Percentiles rank a stretch among this genome's conserved stretches.
Conservation (phyloP, 768 basidiomycete genomes). For the Leccinum sublutescens region DNA sequence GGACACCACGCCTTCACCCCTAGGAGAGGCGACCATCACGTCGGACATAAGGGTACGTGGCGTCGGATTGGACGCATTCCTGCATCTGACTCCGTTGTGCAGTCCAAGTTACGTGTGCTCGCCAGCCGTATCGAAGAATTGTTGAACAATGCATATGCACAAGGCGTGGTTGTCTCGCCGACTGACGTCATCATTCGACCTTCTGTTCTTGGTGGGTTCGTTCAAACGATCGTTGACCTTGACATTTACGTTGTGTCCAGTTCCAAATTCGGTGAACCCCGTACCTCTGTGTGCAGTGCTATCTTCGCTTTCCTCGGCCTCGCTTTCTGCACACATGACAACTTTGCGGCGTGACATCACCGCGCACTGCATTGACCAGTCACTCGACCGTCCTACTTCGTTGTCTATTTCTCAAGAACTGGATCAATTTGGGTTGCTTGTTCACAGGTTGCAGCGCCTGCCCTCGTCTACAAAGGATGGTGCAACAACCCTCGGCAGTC, state of each 20-base stretch:
- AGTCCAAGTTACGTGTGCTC: slow-evolving; percentile 57
- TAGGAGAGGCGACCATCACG: slow-evolving; percentile 52
- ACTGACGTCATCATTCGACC: slow-evolving; percentile 50
- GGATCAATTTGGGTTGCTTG: slow-evolving; percentile 31
- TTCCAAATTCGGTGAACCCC: slow-evolving; percentile 51
- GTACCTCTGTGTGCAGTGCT: slow-evolving; percentile 56
- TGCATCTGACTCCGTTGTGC: slow-evolving; percentile 3
- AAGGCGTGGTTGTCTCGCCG: slow-evolving; percentile 52
- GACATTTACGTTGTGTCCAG: slow-evolving; percentile 34
- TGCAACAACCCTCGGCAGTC: slow-evolving; percentile 46
- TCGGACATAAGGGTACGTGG: slow-evolving; percentile 55
- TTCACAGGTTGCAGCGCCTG: slow-evolving; percentile 48
- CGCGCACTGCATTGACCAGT: slow-evolving; percentile 54
- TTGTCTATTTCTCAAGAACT: slow-evolving; percentile 38
- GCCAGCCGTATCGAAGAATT: slow-evolving; percentile 68
- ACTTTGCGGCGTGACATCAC: slow-evolving; percentile 66
- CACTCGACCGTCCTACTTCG: slow-evolving; percentile 52
- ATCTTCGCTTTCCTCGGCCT: slow-evolving; percentile 53
- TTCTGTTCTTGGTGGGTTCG: slow-evolving; percentile 45
- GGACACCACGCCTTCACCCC: slow-evolving; percentile 45
- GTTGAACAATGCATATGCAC: slow-evolving; percentile 63
- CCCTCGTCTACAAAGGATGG: slow-evolving; percentile 42
- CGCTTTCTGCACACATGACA: slow-evolving; percentile 54
- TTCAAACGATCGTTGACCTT: not conserved
- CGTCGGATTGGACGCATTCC: not conserved